Conservation (phyloP, 2,329 filamentous ascomycete species). For the Talaromyces sp. region DNA sequence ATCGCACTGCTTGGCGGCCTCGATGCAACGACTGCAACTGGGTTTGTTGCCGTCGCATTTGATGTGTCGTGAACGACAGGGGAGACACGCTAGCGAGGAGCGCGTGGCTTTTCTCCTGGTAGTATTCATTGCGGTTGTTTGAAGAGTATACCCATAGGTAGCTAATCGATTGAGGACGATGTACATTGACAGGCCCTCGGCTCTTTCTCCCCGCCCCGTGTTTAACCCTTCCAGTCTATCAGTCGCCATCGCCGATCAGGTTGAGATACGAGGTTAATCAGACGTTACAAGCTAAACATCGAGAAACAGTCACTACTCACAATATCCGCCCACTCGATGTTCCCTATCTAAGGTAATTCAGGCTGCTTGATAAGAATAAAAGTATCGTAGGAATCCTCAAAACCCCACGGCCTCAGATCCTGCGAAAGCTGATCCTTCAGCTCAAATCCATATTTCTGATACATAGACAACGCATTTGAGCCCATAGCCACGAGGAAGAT, state of each 20-base stretch:
- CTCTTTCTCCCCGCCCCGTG: too few relatives aligned
- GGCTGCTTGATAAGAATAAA: neutral
- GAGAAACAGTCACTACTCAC: too few relatives aligned
- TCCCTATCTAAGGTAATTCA: neutral
- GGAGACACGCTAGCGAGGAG: conserved; percentile 28
- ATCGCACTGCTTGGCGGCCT: conserved; percentile 44
- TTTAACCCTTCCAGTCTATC: too few relatives aligned
- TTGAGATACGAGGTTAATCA: too few relatives aligned
- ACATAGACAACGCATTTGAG: neutral
- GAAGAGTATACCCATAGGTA: neutral
- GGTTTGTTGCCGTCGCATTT: conserved; percentile 49
- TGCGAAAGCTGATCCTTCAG: neutral
- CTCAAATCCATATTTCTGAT: neutral
- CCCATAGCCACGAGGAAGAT: neutral
- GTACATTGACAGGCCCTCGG: too few relatives aligned
- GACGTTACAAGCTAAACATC: too few relatives aligned
- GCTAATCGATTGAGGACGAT: too few relatives aligned
- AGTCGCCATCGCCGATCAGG: too few relatives aligned
- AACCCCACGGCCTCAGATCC: conserved; percentile 3
- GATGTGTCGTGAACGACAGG: conserved; percentile 40
- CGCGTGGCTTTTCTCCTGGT: neutral
- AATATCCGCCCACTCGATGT: neutral
- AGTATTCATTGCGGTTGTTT: neutral
- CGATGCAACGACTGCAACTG: conserved; percentile 41
- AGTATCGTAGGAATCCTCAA: neutral